A percentile compares a stretch with the other conserved stretches of the same genome.
phyloP scores from a whole-genome alignment of 345 rosid genomes.

The Moricandia arvensis region DNA sequence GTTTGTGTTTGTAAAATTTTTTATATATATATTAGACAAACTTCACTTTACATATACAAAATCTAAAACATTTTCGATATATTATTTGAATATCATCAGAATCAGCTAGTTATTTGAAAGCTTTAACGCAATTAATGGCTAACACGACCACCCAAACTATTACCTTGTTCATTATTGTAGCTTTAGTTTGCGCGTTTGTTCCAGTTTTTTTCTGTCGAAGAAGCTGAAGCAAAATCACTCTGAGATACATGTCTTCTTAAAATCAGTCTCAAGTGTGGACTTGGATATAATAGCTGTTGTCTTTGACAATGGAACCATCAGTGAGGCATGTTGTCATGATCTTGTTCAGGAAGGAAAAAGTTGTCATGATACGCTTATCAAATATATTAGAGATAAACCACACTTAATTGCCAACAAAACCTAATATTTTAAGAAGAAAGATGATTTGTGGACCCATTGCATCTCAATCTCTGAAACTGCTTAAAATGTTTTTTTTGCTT shows the following conservation, averaged over 20 bases:
- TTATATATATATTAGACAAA: too few relatives aligned
- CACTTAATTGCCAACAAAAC: background rate
- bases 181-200: background rate
- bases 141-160: too few relatives aligned
- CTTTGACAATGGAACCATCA: background rate
- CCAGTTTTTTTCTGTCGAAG: background rate
- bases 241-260: background rate
- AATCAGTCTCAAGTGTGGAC: background rate
- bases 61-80: too few relatives aligned
- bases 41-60: too few relatives aligned
- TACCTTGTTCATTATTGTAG: too few relatives aligned
- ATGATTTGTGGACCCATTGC: background rate
- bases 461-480: background rate
- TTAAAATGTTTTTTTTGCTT: background rate
- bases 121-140: too few relatives aligned
- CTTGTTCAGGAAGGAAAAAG: background rate
- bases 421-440: background rate
- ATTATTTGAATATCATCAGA: too few relatives aligned
- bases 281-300: background rate
- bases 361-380: background rate
- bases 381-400: background rate
- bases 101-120: too few relatives aligned
- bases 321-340: background rate
- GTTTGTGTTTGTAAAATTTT: too few relatives aligned
- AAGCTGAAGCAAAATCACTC: background rate